These are phyloP conservation scores for Cytospora paraplurivora DNA, from an alignment of 2,329 filamentous ascomycete species.

Conservation along the genomic window DNA sequence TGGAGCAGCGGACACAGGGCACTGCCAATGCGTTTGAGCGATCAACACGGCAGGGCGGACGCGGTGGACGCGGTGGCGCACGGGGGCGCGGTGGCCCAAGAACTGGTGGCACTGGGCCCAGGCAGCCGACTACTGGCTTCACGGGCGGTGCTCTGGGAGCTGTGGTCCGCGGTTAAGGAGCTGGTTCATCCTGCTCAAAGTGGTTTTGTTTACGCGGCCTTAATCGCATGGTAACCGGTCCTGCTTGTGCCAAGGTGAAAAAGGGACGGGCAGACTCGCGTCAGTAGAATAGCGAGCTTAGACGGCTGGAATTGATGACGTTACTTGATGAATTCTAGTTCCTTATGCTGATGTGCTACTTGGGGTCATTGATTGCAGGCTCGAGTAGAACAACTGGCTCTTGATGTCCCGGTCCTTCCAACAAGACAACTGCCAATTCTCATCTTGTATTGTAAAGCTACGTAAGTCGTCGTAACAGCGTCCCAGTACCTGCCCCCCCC, in stretches of 20 bases:
- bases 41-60: constrained; percentile 69
- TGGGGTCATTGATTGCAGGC: not conserved
- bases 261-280: constrained; percentile 28
- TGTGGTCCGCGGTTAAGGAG: constrained; percentile 60
- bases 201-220: constrained; percentile 24
- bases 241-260: constrained; percentile 26
- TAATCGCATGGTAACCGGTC: constrained; percentile 29
- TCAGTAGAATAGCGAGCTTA: constrained; percentile 26
- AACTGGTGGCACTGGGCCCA: constrained; percentile 59
- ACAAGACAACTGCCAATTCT: not conserved
- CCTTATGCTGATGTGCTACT: not conserved
- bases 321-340: constrained; percentile 8
- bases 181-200: constrained; percentile 18
- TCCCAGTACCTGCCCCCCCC: too few relatives aligned
- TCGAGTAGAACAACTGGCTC: not conserved
- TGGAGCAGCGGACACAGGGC: constrained; percentile 96
- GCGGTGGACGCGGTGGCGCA: constrained; percentile 66
- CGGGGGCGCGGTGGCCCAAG: constrained; percentile 65
- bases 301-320: constrained; percentile 27
- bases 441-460: not conserved
- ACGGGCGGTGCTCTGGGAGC: constrained; percentile 78
- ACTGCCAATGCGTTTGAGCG: constrained; percentile 90
- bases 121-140: constrained; percentile 76
- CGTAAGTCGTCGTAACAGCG: too few relatives aligned
- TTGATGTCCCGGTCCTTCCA: not conserved